A percentile compares a stretch with the other conserved stretches of the same genome.
phyloP scores from a whole-genome alignment of 257 asterid species.

The Datura wrightii region DNA sequence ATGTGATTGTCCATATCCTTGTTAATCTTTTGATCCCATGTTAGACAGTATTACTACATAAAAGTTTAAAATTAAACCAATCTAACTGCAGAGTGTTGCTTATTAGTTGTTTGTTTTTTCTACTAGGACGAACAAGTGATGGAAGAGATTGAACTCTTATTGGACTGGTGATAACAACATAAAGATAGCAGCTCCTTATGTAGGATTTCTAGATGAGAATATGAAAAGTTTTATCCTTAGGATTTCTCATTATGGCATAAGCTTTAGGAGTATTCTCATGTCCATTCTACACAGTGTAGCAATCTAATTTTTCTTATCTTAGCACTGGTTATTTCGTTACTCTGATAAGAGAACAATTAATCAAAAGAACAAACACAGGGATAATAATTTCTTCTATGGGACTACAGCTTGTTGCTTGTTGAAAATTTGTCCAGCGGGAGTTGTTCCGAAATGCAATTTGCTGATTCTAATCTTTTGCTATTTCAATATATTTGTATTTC shows the following conservation, averaged over 20 bases:
- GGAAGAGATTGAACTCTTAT: neutral
- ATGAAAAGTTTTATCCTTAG: neutral
- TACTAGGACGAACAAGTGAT: neutral
- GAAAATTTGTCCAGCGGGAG: neutral
- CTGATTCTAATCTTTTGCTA: neutral
- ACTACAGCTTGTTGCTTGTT: neutral
- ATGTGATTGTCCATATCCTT: neutral
- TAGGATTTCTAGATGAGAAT: neutral
- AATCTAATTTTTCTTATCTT: conserved; percentile 15
- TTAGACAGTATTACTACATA: neutral
- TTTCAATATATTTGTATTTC: neutral
- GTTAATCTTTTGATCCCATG: neutral
- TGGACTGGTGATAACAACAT: neutral
- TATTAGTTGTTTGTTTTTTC: neutral
- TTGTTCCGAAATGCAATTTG: neutral
- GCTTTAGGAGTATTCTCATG: neutral
- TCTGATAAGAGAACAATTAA: neutral
- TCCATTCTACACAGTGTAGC: neutral
- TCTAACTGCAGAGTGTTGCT: neutral
- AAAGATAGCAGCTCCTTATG: neutral
- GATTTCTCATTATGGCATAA: neutral
- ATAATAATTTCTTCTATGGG: neutral
- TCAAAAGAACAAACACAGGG: neutral
- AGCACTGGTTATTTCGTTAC: neutral
- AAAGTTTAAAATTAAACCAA: neutral